Evolutionary conservation across 2,329 filamentous ascomycete species (phyloP), one percentile per base, ranked within the genome.

Genomic region (Cercospora citrullina): DNA sequence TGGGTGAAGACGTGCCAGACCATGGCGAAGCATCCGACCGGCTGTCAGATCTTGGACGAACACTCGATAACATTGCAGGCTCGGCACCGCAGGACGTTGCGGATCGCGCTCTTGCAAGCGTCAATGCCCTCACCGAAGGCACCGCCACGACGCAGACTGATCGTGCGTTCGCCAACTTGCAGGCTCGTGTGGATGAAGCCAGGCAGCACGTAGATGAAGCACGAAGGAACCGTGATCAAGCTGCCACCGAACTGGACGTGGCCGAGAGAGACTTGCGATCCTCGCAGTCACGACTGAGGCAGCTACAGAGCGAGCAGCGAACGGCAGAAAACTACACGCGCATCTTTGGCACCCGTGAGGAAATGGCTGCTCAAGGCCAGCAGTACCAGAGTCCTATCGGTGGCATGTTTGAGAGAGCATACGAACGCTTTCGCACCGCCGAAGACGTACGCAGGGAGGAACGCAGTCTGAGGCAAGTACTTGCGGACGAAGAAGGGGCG

Each of bases 321-420:
- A 78, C 76, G 3, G 74, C 75, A 5, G 78, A 80, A 60, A 80
- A 80, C 59, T 79, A 79, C 65, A 74, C 76, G 60, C 77, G 82
- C 9, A 72, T 84, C 0, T 84, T 84, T 67, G 83, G 83, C 14
- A 80, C 80, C 0, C 74, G 82, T 10, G 83, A 84, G 68, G 82
- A 84, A 10, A 77, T 84, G 62, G 75, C 81, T n/a, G 79, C 78
- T 3, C 75, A 78, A 66, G 78, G 78, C n/a, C 81, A 83, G 3
- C 79, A 82, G 33, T 84, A 84, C 69, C 79, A 82, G 65, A 82
- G 80, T n/a, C 83, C 83, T 0, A 80, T 85, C 12, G 79, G 81
- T 18, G 77, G 78, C 68, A 81, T 85, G 81, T 85, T 83, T 72
- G 79, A 75, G 18, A 73, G 82, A 60, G 82, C 83, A 1, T 78